Base-by-base conservation (phyloP, 2,329 filamentous ascomycete species). In the Fusarium pseudograminearum region DNA sequence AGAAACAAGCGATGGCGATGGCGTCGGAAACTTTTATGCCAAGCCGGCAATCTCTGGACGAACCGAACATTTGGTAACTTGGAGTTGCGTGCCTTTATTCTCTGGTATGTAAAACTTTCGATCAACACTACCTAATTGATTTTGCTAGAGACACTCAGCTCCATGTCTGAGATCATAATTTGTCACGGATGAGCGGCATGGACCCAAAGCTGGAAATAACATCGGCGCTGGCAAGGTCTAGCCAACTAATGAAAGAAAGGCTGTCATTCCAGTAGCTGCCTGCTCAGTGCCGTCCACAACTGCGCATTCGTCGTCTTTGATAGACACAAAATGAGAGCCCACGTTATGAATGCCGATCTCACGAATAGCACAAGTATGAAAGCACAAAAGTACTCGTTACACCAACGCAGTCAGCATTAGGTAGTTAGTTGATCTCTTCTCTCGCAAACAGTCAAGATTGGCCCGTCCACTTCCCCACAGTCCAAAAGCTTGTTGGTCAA, bases 391-490 rank as follows among this genome's bases (percentile, higher is more conserved):
- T 42, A 31, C 38, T 40, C 28, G 36, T 28, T 28, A 34, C 38
- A 51, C 46, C 34, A 53, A 34, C 46, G 26, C 41, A 57, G 40
- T 50, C 52, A 64, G 61, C 59, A 64, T 65, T 65, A 54, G 11
- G 10, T 65, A 54, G 61, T n/a, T 65, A 54, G 61, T n/a, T 31
- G 47, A 48, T 60, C 22, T 46, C 33, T 44, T 22, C 50, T 33
- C 16, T 64, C 45, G 34, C 54, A 66, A 46, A 55, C 50, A 63
- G 59, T 69, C 57, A 58, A 57, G 57, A 70, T 63, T 69, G 48
- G 61, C 66, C 57, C 53, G 48, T 66, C 52, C 67, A 45, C 67
- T 69, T 69, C 66, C 67, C 67, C 66, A 67, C 67, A 69, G 63
- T 62, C 67, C 51, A 51, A 69, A 69, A 69, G 67, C 67, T 69